Conservation (phyloP, 75 land plant species). For the Cryptomeria japonica region DNA sequence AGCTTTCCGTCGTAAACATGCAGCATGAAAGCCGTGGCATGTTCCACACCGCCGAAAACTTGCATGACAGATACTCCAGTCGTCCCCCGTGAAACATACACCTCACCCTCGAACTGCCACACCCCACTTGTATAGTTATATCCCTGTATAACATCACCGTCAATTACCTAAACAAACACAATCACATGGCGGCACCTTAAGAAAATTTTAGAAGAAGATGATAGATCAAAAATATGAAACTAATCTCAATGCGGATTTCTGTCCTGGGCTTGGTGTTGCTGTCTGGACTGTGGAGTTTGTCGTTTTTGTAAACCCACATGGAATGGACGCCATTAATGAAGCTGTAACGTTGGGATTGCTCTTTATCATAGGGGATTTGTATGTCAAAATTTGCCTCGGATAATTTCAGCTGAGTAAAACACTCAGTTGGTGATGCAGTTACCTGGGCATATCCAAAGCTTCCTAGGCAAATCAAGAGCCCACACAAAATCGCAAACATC, state of each 20-base stretch:
- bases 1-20: slow-evolving; percentile 30
- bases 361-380: slow-evolving; percentile 28
- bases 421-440: slow-evolving; percentile 21
- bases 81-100: slow-evolving; percentile 22
- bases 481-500: background rate
- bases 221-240: background rate
- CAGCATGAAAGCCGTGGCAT: slow-evolving; percentile 35
- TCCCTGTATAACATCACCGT: background rate
- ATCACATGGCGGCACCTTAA: background rate
- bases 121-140: too few species aligned
- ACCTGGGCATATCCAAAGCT: too few species aligned
- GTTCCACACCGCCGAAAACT: slow-evolving; percentile 14
- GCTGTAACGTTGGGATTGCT: slow-evolving; percentile 8
- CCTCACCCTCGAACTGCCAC: slow-evolving; percentile 44
- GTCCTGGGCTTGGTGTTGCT: slow-evolving; percentile 31
- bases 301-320: slow-evolving; percentile 26
- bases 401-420: slow-evolving; percentile 24
- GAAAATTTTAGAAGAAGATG: background rate
- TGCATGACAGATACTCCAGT: slow-evolving; percentile 40
- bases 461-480: background rate
- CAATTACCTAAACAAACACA: background rate
- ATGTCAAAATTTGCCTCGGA: slow-evolving; percentile 10
- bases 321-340: slow-evolving; percentile 17
- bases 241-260: slow-evolving; percentile 21
- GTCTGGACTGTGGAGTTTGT: slow-evolving; percentile 14